These are phyloP conservation scores for Phytophthora idaei DNA, from an alignment of 352 stramenopile genomes.

Conservation along the genomic window DNA sequence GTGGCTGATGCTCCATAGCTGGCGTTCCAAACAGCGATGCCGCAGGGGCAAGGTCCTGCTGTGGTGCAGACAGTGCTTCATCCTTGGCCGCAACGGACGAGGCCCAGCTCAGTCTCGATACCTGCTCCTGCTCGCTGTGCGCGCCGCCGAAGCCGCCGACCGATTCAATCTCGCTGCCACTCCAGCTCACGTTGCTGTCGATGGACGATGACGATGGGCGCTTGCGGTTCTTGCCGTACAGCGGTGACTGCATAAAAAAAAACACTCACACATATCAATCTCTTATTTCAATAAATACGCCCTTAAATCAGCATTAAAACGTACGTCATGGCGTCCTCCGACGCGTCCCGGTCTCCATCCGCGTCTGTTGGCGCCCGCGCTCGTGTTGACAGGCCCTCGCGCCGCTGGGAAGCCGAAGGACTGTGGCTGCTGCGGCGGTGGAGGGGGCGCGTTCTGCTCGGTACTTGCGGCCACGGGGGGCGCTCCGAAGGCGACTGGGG, in stretches of 20 bases:
- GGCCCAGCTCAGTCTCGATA: slow-evolving; percentile 23
- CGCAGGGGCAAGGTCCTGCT: slow-evolving; percentile 17
- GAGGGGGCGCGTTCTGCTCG: slow-evolving; percentile 18
- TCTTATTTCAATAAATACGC: background rate
- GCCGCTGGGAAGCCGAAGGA: slow-evolving; percentile 22
- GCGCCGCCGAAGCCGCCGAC: slow-evolving; percentile 15
- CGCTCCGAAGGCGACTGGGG: slow-evolving; percentile 2
- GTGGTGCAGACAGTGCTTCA: slow-evolving; percentile 8
- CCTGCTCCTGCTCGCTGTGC: slow-evolving; percentile 20
- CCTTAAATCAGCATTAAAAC: slow-evolving; percentile 1
- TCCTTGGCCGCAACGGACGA: slow-evolving; percentile 29
- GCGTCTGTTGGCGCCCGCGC: slow-evolving; percentile 11
- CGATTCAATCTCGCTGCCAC: slow-evolving; percentile 40
- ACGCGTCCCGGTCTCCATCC: slow-evolving; percentile 37
- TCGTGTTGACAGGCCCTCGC: slow-evolving; percentile 24
- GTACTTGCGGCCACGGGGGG: background rate
- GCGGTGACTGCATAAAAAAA: slow-evolving; percentile 32
- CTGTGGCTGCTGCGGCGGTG: slow-evolving; percentile 26
- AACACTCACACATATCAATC: slow-evolving; percentile 7
- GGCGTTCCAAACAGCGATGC: slow-evolving; percentile 16
- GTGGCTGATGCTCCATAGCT: background rate
- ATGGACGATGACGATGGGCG: slow-evolving; percentile 43
- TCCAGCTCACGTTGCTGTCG: slow-evolving; percentile 49
- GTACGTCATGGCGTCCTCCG: slow-evolving; percentile 41
- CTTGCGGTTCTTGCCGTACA: slow-evolving; percentile 47